A percentile compares a stretch with the other conserved stretches of the same genome.
phyloP scores from a whole-genome alignment of 495 filamentous ascomycete species.

The Talaromyces wortmannii region DNA sequence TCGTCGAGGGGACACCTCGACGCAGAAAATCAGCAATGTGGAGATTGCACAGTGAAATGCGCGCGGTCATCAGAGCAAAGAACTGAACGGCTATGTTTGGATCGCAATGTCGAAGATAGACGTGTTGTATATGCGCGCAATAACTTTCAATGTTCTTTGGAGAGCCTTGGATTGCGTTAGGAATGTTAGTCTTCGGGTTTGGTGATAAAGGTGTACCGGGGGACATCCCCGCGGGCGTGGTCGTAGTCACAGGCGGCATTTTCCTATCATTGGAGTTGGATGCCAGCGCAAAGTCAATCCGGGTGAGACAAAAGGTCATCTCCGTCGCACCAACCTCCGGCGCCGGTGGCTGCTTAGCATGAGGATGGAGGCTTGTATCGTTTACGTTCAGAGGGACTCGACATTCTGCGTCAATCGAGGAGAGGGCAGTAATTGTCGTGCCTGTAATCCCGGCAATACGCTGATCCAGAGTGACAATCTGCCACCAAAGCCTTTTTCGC shows the following conservation, averaged over 20 bases:
- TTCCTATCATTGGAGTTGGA: slow-evolving; percentile 1
- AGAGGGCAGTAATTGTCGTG: slow-evolving; percentile 51
- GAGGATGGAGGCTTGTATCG: slow-evolving; percentile 25
- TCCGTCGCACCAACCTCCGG: slow-evolving; percentile 10
- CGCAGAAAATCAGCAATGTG: slow-evolving; percentile 12
- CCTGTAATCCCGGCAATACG: slow-evolving; percentile 59
- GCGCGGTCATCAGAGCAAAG: slow-evolving; percentile 42
- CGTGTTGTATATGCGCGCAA: slow-evolving; percentile 34
- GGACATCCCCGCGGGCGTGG: neutral
- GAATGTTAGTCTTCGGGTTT: neutral
- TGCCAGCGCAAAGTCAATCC: slow-evolving; percentile 23
- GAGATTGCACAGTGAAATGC: slow-evolving; percentile 38
- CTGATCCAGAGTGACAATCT: slow-evolving; percentile 57
- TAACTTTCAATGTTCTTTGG: slow-evolving; percentile 27
- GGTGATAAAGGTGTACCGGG: neutral
- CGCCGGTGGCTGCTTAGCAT: slow-evolving; percentile 14
- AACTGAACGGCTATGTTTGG: slow-evolving; percentile 52
- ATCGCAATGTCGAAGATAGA: slow-evolving; percentile 55
- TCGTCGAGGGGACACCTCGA: slow-evolving; percentile 1
- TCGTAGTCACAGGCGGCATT: slow-evolving; percentile 4
- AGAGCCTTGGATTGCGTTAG: neutral
- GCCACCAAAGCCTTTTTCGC: slow-evolving; percentile 67
- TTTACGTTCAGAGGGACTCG: slow-evolving; percentile 31
- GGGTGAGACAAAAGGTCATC: slow-evolving; percentile 18
- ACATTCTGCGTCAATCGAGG: slow-evolving; percentile 20